A percentile compares a stretch with the other conserved stretches of the same genome.
Evolutionary conservation across 345 rosid species (phyloP).

Genomic region (Microcos paniculata): DNA sequence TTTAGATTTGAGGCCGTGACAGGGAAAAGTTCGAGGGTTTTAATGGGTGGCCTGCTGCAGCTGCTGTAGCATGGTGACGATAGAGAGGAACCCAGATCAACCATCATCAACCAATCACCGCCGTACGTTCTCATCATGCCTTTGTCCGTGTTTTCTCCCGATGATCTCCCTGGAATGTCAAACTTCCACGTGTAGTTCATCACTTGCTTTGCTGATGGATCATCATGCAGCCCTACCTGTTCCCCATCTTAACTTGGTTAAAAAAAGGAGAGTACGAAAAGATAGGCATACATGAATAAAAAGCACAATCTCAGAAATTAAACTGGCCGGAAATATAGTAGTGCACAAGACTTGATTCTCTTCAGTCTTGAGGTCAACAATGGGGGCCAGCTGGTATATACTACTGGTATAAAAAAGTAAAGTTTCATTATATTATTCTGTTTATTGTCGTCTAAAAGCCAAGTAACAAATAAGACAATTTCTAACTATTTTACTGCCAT

Average conservation of each 20-base stretch:
- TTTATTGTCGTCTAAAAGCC: too few species aligned
- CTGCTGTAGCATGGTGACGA: slow-evolving; percentile 28
- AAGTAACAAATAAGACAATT: neutral
- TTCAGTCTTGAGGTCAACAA: too few species aligned
- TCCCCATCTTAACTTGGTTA: too few species aligned
- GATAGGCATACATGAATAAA: neutral
- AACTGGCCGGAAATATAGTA: too few species aligned
- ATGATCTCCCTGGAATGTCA: slow-evolving; percentile 24
- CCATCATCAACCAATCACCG: slow-evolving; percentile 60
- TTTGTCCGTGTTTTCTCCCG: slow-evolving; percentile 26
- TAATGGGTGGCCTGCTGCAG: slow-evolving; percentile 46
- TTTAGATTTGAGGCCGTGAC: slow-evolving; percentile 66
- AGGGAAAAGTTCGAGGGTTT: slow-evolving; percentile 93
- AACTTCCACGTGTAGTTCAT: slow-evolving; percentile 35
- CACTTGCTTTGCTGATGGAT: slow-evolving; percentile 27
- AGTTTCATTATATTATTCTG: too few species aligned
- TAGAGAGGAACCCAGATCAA: slow-evolving; percentile 39
- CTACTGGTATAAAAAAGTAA: too few species aligned
- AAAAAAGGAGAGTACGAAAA: neutral
- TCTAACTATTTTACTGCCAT: too few species aligned
- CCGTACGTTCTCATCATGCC: slow-evolving; percentile 44
- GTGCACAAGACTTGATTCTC: too few species aligned
- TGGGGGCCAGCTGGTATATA: too few species aligned
- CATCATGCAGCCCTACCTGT: slow-evolving; percentile 36
- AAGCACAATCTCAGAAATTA: too few species aligned